Evolutionary conservation across 1,284 basidiomycete species (phyloP), one percentile per base, ranked within the genome.

Genomic region (Tranzscheliella williamsii): DNA sequence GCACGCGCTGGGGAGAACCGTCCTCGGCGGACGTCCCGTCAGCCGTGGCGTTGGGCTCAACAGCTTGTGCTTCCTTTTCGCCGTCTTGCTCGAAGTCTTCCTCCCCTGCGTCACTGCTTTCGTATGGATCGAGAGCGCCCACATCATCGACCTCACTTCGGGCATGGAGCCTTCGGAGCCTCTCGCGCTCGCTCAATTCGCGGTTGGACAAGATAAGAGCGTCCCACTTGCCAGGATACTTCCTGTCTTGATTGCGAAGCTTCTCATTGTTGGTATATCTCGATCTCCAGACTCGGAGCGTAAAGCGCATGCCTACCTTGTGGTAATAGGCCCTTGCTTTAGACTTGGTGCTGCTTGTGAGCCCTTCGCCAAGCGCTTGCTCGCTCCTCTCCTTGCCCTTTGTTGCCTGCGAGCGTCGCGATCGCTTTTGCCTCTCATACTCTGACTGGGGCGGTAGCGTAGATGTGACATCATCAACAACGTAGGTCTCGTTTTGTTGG

Each of bases 141-240:
- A 73, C 38, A 5, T 64, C 55, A 32, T 73, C 72, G 9, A 73
- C 67, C 11, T 46, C 41, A 30, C 48, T 52, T 8, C 70, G 55
- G 21, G 38, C 26, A 31, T 64, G 52, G 22, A 70, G 36, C 20
- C 67, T 54, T 13, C 41, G 38, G 2, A 64, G 42, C 22, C 50
- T 33, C 21, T 72, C 72, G 22, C 50, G 42, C 31, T 70, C 67
- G 2, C 47, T 42, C 18, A 68, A 27, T 30, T 66, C 38, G 26
- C 70, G 60, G 26, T 73, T 43, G 15, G 67, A 61, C 6, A 73
- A 41, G 16, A 58, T 37, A 24, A 73, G 48, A 16, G 53, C 60
- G 33, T 73, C 67, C 72, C 70, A 73, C 34, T 72, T 72, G 48
- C 60, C 72, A 3, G 60, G 55, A 29, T 70, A 70, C 17, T 54